phyloP scores from a whole-genome alignment of 1,284 basidiomycete genomes.

The Psilocybe mexicana region DNA sequence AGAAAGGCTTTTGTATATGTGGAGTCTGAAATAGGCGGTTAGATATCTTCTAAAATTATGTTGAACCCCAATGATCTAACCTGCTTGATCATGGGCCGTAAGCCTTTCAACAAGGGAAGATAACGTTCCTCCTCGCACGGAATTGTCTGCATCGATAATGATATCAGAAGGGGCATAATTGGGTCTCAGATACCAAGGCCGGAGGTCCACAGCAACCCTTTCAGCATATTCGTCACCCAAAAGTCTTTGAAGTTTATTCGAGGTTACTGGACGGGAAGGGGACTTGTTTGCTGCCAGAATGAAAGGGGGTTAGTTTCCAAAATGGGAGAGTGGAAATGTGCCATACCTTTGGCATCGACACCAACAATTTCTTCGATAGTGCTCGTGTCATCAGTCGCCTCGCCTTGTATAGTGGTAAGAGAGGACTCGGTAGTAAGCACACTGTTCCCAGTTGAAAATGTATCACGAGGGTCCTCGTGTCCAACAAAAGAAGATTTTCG shows the following conservation, averaged over 20 bases:
- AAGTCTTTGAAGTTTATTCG: slow-evolving; percentile 70
- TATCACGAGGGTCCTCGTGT: slow-evolving; percentile 18
- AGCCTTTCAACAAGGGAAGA: slow-evolving; percentile 85
- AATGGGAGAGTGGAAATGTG: too few species aligned
- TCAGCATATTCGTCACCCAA: slow-evolving; percentile 71
- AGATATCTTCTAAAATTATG: slow-evolving; percentile 6
- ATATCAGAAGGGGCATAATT: slow-evolving; percentile 83
- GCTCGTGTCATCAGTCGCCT: too few species aligned
- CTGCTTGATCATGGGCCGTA: slow-evolving; percentile 85
- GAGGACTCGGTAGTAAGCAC: too few species aligned
- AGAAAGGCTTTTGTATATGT: slow-evolving; percentile 92
- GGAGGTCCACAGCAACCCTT: slow-evolving; percentile 53
- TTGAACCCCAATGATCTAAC: slow-evolving; percentile 38
- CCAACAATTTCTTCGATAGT: too few species aligned
- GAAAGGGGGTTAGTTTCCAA: too few species aligned
- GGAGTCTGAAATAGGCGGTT: slow-evolving; percentile 50
- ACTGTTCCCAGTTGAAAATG: too few species aligned
- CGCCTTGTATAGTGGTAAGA: too few species aligned
- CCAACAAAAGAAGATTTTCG: slow-evolving; percentile 24
- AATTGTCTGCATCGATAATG: slow-evolving; percentile 79
- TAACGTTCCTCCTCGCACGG: slow-evolving; percentile 86
- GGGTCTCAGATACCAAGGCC: slow-evolving; percentile 85
- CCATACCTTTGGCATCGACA: too few species aligned
- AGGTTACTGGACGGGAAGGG: slow-evolving; percentile 36
- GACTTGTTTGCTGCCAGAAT: slow-evolving; percentile 19